A percentile compares a stretch with the other conserved stretches of the same genome.
Evolutionary conservation across 331 rosid genomes (phyloP).

Genomic region (Quercus lobata): DNA sequence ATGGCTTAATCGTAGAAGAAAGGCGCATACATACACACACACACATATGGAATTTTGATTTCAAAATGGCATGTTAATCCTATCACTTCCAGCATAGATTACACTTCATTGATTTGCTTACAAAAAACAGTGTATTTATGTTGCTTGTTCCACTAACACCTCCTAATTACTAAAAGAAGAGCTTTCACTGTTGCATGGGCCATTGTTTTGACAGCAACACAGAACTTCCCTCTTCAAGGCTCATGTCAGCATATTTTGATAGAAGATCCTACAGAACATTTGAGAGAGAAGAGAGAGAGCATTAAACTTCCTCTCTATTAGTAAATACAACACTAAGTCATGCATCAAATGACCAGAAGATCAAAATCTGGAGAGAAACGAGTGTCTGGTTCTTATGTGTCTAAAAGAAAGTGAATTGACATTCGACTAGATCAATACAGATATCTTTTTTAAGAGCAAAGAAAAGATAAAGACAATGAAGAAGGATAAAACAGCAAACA

Average conservation of each 20-base stretch:
- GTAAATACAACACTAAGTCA: neutral
- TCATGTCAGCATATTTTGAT: neutral
- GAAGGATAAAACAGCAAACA: neutral
- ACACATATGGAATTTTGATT: neutral
- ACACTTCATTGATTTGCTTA: neutral
- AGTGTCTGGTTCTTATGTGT: neutral
- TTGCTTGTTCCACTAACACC: neutral
- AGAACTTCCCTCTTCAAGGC: neutral
- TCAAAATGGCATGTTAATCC: neutral
- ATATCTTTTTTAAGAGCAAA: neutral
- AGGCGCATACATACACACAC: neutral
- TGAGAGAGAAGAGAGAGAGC: too few species aligned
- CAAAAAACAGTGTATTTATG: neutral
- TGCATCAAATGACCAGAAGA: neutral
- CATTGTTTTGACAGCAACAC: too few species aligned
- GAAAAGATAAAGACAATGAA: neutral
- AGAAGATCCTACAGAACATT: neutral
- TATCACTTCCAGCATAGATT: neutral
- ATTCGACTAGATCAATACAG: neutral
- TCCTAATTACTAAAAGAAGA: too few species aligned
- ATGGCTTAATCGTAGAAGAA: neutral
- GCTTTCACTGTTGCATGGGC: too few species aligned
- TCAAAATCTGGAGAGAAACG: neutral
- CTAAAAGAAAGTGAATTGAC: neutral
- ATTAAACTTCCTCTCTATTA: too few species aligned